Conservation (phyloP, 345 rosid species). For the Populus euphratica region DNA sequence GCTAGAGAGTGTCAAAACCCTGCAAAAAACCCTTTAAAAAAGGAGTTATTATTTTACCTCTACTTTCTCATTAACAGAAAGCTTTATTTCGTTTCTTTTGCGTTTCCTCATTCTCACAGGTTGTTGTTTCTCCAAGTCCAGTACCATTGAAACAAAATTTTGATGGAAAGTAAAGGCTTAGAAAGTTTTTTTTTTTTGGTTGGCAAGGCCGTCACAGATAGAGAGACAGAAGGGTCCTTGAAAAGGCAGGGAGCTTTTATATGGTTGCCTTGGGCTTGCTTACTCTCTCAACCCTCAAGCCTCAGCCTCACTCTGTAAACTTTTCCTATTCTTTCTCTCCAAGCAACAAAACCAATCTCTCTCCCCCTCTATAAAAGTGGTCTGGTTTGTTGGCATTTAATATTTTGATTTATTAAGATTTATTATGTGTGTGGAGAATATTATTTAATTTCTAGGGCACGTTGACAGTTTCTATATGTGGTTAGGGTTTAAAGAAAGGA, state of each 20-base stretch:
- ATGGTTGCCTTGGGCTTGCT: too few species aligned
- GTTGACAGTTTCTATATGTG: too few species aligned
- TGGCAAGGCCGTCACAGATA: too few species aligned
- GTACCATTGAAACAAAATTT: background rate
- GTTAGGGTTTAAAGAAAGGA: too few species aligned
- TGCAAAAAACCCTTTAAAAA: too few species aligned
- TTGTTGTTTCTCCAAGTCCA: background rate
- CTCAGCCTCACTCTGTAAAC: background rate
- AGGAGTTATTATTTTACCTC: slow-evolving; percentile 26
- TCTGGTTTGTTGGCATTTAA: too few species aligned
- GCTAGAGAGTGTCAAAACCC: background rate
- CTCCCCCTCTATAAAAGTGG: too few species aligned
- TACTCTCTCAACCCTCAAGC: background rate
- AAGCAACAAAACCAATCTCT: slow-evolving; percentile 8
- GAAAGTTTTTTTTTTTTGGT: background rate
- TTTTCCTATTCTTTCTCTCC: slow-evolving; percentile 1
- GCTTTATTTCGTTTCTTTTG: slow-evolving; percentile 6
- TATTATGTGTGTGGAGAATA: too few species aligned
- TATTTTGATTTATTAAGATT: too few species aligned
- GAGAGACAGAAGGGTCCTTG: background rate
- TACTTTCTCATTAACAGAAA: slow-evolving; percentile 22
- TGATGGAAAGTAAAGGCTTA: background rate
- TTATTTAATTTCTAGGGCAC: too few species aligned
- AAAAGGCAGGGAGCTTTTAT: background rate
- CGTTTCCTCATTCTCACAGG: slow-evolving; percentile 17